These are phyloP conservation scores for Colletotrichum cordylinicola DNA, from an alignment of 2,329 filamentous ascomycete species.

Conservation along the genomic window DNA sequence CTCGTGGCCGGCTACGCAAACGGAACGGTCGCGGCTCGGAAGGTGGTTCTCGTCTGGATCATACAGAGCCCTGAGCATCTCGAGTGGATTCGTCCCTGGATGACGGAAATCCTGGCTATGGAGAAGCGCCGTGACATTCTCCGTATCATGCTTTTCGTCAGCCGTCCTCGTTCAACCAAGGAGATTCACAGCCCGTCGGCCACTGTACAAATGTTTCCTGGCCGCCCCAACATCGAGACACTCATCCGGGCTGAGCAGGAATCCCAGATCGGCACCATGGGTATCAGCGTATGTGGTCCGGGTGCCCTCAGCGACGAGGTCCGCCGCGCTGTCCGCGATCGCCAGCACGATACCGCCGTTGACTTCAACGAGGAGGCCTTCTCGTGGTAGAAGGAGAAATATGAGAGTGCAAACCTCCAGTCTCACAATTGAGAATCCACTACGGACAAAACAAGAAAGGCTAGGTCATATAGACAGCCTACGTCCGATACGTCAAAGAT, in stretches of 20 bases:
- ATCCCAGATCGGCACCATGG: conserved; percentile 75
- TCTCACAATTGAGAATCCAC: neutral
- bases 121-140: conserved; percentile 75
- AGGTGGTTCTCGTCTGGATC: conserved; percentile 78
- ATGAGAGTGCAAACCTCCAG: neutral
- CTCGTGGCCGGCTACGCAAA: conserved; percentile 72
- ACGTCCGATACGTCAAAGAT: neutral
- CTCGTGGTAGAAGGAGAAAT: conserved; percentile 49
- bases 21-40: conserved; percentile 73
- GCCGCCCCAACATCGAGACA: conserved; percentile 75
- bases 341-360: conserved; percentile 69
- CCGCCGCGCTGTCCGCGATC: conserved; percentile 67
- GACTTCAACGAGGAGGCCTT: conserved; percentile 85
- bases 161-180: conserved; percentile 75
- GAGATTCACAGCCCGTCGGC: conserved; percentile 80
- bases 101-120: conserved; percentile 81
- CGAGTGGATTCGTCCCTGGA: conserved; percentile 85
- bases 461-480: neutral
- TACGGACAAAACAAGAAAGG: neutral
- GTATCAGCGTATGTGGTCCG: conserved; percentile 76
- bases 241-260: conserved; percentile 77
- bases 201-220: conserved; percentile 86
- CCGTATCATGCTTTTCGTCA: conserved; percentile 81
- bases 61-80: conserved; percentile 82
- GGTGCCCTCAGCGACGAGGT: conserved; percentile 79